These are phyloP conservation scores for Ogataea henricii DNA, from an alignment of 805 yeast species.

Conservation along the genomic window DNA sequence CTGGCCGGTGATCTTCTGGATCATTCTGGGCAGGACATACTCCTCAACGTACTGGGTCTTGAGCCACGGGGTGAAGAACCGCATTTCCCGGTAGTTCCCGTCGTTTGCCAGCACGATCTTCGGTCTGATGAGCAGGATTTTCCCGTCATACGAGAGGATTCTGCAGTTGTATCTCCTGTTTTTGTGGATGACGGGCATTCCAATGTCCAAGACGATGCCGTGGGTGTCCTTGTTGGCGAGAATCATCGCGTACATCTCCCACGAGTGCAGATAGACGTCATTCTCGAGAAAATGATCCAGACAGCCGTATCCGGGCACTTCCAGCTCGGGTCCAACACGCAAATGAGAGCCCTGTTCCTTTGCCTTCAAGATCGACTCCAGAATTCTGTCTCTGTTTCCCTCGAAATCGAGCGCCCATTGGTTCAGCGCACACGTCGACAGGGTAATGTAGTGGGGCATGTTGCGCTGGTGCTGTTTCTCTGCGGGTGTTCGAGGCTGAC, in stretches of 20 bases:
- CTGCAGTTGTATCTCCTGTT: slow-evolving; percentile 92
- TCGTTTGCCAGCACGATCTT: slow-evolving; percentile 93
- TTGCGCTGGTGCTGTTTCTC: not conserved
- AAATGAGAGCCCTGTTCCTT: slow-evolving; percentile 73
- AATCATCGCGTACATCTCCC: slow-evolving; percentile 91
- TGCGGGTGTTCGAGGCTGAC: too few species aligned
- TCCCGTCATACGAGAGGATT: slow-evolving; percentile 74
- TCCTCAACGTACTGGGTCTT: slow-evolving; percentile 75
- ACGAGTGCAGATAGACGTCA: slow-evolving; percentile 84
- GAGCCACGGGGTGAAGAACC: slow-evolving; percentile 95
- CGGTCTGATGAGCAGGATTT: slow-evolving; percentile 85
- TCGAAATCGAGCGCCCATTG: slow-evolving; percentile 99
- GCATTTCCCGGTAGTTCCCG: slow-evolving; percentile 97
- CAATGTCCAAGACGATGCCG: slow-evolving; percentile 84
- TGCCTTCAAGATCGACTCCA: slow-evolving; percentile 77
- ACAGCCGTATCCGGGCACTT: slow-evolving; percentile 92
- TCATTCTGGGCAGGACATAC: slow-evolving; percentile 67
- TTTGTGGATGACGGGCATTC: slow-evolving; percentile 91
- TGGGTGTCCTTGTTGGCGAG: slow-evolving; percentile 64
- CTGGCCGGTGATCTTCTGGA: slow-evolving; percentile 70
- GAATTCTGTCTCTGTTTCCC: slow-evolving; percentile 90
- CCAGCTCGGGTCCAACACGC: slow-evolving; percentile 97
- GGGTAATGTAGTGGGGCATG: slow-evolving; percentile 86
- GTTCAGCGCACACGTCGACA: slow-evolving; percentile 92
- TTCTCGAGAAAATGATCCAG: slow-evolving; percentile 91